Percentiles rank a stretch among this genome's conserved stretches.
Evolutionary conservation across 352 stramenopile species (phyloP).

Genomic region (Pythium chondricola): DNA sequence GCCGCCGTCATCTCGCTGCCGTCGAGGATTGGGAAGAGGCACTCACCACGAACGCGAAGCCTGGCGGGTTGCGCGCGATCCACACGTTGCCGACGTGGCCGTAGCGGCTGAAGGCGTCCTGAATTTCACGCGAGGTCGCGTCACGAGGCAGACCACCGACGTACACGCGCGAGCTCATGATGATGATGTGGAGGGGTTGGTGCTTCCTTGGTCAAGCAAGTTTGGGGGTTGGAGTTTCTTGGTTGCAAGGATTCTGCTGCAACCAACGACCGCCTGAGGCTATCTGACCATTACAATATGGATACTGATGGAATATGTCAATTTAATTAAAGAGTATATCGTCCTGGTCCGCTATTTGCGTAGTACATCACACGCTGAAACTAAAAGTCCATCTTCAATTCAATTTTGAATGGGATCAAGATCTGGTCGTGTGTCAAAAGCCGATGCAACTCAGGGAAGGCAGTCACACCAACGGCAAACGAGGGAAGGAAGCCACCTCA

Average conservation of each 20-base stretch:
- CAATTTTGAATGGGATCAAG: slow-evolving; percentile 17
- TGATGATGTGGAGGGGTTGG: slow-evolving; percentile 3
- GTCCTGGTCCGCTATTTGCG: slow-evolving; percentile 10
- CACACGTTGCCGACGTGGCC: slow-evolving; percentile 84
- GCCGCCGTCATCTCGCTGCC: slow-evolving; percentile 9
- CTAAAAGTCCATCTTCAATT: slow-evolving; percentile 11
- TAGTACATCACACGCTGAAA: neutral
- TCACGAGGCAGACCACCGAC: slow-evolving; percentile 76
- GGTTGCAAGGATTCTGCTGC: neutral
- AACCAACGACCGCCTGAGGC: neutral
- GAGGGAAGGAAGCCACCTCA: neutral
- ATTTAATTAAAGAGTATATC: too few relatives aligned
- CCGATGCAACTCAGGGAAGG: slow-evolving; percentile 8
- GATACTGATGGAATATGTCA: too few relatives aligned
- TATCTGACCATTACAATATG: neutral
- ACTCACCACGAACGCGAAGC: slow-evolving; percentile 89
- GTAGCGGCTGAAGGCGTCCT: slow-evolving; percentile 80
- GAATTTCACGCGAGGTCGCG: slow-evolving; percentile 73
- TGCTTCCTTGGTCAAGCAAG: neutral
- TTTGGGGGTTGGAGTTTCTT: neutral
- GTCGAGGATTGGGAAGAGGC: slow-evolving; percentile 17
- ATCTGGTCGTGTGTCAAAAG: slow-evolving; percentile 17
- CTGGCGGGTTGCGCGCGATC: slow-evolving; percentile 81
- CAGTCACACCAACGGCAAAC: neutral
- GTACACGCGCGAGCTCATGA: slow-evolving; percentile 79